Evolutionary conservation across 768 basidiomycete species (phyloP).

Genomic region (Tylopilus felleus): DNA sequence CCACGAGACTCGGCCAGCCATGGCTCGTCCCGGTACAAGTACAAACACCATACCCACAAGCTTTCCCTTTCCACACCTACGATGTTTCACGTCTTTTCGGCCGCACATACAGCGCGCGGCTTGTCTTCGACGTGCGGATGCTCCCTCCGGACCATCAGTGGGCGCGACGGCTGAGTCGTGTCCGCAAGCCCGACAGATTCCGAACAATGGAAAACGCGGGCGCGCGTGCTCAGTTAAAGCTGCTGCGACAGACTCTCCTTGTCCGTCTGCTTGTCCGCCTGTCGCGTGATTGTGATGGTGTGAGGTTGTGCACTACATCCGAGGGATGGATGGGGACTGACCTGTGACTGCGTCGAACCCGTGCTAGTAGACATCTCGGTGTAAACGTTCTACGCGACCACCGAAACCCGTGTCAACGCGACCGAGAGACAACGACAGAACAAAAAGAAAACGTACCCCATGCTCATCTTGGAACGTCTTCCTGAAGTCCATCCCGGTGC

Average conservation of each 20-base stretch:
- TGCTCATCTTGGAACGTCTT: constrained; percentile 15
- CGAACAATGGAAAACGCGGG: too few relatives aligned
- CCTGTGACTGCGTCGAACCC: constrained; percentile 22
- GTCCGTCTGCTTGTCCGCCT: background rate
- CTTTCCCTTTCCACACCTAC: too few relatives aligned
- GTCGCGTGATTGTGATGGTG: background rate
- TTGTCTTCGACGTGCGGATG: too few relatives aligned
- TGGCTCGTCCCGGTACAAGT: too few relatives aligned
- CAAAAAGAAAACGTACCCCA: constrained; percentile 3
- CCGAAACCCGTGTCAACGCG: background rate
- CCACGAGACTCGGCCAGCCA: too few relatives aligned
- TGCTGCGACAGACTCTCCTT: constrained; percentile 4
- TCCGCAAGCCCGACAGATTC: too few relatives aligned
- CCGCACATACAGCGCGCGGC: too few relatives aligned
- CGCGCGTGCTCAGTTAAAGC: background rate
- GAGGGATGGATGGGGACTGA: background rate
- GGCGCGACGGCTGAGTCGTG: too few relatives aligned
- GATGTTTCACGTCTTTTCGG: too few relatives aligned
- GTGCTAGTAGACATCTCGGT: constrained; percentile 9
- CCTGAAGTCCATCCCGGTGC: constrained; percentile 11
- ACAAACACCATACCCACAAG: too few relatives aligned
- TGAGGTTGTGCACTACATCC: background rate
- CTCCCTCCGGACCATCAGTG: too few relatives aligned
- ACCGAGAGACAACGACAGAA: too few relatives aligned
- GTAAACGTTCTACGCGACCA: constrained; percentile 14